Percentiles rank a stretch among this genome's conserved stretches.
These are phyloP conservation scores for Chaetomiaceae sp. DNA, from an alignment of 2,329 filamentous ascomycete species.

Conservation along the genomic window DNA sequence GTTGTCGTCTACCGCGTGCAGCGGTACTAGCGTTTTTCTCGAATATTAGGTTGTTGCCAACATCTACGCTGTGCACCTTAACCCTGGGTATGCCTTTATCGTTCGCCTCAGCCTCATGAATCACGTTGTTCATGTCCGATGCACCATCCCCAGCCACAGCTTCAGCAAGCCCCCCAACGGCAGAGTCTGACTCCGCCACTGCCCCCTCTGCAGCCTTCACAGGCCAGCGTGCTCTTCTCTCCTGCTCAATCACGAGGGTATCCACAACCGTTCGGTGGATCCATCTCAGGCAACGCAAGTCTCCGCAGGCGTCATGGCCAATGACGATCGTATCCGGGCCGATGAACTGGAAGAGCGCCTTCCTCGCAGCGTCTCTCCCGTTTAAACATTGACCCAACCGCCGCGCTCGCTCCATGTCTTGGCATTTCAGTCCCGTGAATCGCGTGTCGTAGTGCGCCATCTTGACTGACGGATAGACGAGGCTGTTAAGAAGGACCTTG, in stretches of 20 bases:
- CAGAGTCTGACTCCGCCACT: too few relatives aligned
- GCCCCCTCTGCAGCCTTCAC: too few relatives aligned
- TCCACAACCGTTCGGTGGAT: slow-evolving; percentile 44
- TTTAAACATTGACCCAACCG: slow-evolving; percentile 34
- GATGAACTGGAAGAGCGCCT: slow-evolving; percentile 41
- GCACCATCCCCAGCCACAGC: too few relatives aligned
- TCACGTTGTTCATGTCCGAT: too few relatives aligned
- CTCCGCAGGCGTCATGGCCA: slow-evolving; percentile 41
- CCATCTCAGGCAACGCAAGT: slow-evolving; percentile 45
- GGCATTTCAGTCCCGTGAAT: slow-evolving; percentile 45
- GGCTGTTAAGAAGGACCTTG: slow-evolving; percentile 44
- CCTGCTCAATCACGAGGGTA: slow-evolving; percentile 39
- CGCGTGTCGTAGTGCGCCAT: slow-evolving; percentile 48
- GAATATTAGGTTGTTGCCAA: too few relatives aligned
- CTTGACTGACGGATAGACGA: slow-evolving; percentile 44
- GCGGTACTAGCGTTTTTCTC: too few relatives aligned
- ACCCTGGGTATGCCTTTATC: too few relatives aligned
- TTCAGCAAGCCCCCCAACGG: too few relatives aligned
- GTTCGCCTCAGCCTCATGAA: too few relatives aligned
- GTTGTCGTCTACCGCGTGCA: too few relatives aligned
- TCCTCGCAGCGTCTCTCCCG: slow-evolving; percentile 41
- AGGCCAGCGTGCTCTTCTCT: too few relatives aligned
- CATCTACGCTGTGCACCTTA: too few relatives aligned
- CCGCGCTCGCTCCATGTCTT: slow-evolving; percentile 36
- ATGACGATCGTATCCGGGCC: slow-evolving; percentile 45